phyloP scores from a whole-genome alignment of 1,284 basidiomycete species.

The Ceratobasidium sp. region DNA sequence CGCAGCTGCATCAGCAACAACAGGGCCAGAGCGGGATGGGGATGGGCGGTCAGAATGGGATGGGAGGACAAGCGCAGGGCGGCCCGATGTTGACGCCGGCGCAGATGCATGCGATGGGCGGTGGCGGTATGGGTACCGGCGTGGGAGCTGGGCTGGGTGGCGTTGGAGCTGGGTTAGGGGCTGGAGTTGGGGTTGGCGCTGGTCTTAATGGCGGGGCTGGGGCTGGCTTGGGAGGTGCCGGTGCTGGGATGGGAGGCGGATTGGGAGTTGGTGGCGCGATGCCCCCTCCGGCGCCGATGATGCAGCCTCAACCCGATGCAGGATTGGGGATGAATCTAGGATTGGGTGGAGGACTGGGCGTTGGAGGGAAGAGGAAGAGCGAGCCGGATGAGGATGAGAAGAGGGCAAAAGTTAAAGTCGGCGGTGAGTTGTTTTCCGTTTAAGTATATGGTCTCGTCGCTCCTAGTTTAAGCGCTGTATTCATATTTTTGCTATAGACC shows the following conservation, averaged over 20 bases:
- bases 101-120: conserved; percentile 25
- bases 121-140: too few species aligned
- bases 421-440: conserved; percentile 17
- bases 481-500: neutral
- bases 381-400: conserved; percentile 41
- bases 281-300: conserved; percentile 32
- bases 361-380: conserved; percentile 27
- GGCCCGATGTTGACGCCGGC: conserved; percentile 20
- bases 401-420: conserved; percentile 30
- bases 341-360: neutral
- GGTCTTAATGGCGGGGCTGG: neutral
- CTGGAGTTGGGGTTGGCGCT: too few species aligned
- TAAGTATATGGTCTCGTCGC: too few species aligned
- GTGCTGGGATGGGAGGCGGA: neutral
- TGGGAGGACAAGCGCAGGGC: neutral
- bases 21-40: neutral
- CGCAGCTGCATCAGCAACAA: conserved; percentile 22
- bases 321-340: neutral
- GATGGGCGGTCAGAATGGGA: neutral
- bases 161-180: too few species aligned
- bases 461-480: neutral
- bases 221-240: neutral
- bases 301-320: neutral
- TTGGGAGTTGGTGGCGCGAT: conserved; percentile 8
- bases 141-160: too few species aligned